These are phyloP conservation scores for Reutealis trisperma DNA, from an alignment of 345 rosid species.

Conservation along the genomic window DNA sequence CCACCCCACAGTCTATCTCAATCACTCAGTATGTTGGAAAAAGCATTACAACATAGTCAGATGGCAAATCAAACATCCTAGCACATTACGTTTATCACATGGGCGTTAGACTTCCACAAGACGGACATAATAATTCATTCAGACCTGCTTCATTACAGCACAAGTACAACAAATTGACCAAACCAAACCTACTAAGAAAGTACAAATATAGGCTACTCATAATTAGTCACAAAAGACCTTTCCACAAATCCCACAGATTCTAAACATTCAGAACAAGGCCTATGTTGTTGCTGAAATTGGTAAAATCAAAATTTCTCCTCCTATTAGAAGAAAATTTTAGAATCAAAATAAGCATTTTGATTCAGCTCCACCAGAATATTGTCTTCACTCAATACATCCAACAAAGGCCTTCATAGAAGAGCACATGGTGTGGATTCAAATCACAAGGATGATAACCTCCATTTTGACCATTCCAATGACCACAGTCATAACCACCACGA, in stretches of 20 bases:
- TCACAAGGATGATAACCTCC: background rate
- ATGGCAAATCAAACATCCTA: slow-evolving; percentile 12
- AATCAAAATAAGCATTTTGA: background rate
- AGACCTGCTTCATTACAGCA: background rate
- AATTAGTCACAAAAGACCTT: background rate
- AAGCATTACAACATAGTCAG: slow-evolving; percentile 10
- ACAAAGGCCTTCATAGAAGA: background rate
- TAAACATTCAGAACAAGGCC: background rate
- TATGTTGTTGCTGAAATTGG: background rate
- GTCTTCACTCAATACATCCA: background rate
- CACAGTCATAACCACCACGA: background rate
- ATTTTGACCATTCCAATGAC: background rate
- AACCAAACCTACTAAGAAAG: background rate
- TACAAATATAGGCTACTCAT: background rate
- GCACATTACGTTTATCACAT: slow-evolving; percentile 6
- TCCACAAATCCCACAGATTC: background rate
- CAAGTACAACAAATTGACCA: background rate
- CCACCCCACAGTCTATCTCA: slow-evolving; percentile 28
- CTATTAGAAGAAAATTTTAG: no score
- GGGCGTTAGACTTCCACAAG: slow-evolving; percentile 19
- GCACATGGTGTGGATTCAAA: background rate
- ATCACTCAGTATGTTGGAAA: slow-evolving; percentile 18
- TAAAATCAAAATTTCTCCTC: no score
- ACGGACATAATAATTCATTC: slow-evolving; percentile 2
- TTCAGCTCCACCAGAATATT: background rate